A percentile compares a stretch with the other conserved stretches of the same genome.
Evolutionary conservation across 805 yeast genomes (phyloP).

Genomic region (Yamadazyma olivae): DNA sequence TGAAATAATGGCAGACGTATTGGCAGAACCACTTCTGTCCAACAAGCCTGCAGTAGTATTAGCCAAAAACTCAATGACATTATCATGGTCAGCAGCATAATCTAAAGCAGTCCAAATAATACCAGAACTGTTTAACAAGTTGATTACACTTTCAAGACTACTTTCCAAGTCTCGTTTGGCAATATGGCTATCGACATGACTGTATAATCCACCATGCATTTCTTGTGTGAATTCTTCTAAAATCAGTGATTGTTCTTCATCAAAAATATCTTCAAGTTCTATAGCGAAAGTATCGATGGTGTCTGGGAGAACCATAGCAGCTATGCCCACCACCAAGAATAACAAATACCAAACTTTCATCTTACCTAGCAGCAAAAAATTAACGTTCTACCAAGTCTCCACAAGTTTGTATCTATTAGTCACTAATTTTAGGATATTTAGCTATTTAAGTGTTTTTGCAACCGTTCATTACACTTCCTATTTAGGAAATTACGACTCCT

Average conservation of each 20-base stretch:
- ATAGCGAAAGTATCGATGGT: background rate
- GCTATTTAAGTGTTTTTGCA: no score
- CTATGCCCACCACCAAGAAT: background rate
- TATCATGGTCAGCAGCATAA: conserved; percentile 28
- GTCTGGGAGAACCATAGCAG: background rate
- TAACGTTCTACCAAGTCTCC: no score
- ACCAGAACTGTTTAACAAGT: conserved; percentile 29
- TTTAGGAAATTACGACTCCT: no score
- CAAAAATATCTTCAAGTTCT: conserved; percentile 3
- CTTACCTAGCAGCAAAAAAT: no score
- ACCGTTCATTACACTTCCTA: no score
- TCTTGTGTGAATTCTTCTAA: conserved; percentile 6
- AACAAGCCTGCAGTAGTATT: conserved; percentile 27
- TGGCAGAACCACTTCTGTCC: conserved; percentile 1
- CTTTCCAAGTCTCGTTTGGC: conserved; percentile 20
- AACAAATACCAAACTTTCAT: no score
- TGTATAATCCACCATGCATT: background rate
- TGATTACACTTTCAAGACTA: conserved; percentile 21
- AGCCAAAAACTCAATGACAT: conserved; percentile 24
- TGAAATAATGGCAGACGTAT: conserved; percentile 5
- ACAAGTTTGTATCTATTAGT: no score
- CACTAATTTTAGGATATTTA: no score
- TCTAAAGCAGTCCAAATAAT: conserved; percentile 34
- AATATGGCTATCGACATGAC: no score
- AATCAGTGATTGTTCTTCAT: conserved; percentile 8